Base-by-base conservation (phyloP, 2,329 filamentous ascomycete species). In the Ascocoryne sarcoides region DNA sequence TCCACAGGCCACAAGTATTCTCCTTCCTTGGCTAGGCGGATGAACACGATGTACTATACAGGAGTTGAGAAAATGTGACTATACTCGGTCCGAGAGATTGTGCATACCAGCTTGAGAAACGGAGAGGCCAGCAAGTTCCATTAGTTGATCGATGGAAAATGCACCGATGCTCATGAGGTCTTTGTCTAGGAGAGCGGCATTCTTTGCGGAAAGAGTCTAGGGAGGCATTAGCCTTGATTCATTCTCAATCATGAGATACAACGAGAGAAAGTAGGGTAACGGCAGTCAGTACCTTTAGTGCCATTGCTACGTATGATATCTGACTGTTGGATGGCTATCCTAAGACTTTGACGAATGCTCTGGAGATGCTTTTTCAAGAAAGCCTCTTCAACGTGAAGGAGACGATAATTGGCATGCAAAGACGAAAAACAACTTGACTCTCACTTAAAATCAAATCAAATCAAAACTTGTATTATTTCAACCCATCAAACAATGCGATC, bases 141-240 rank as follows among this genome's bases (percentile, higher is more conserved):
- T 96, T 36, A 98, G 70, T 64, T 98, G 92, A 59, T 96, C 92
- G 40, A 98, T 75, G 9, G 87, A 94, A 65, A 95, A 98, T 7
- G 84, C 88, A 1, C 80, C 77, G 9, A 76, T 75, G 58, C 78
- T 84, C 89, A 98, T 96, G 47, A 98, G 79, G 60, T 98, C 90
- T 62, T 85, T 81, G 60, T 98, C 92, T 14, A 98, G 75, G 35
- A 86, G 84, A 0, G 85, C 82, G 0, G 92, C 92, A 49, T 87
- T 85, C 64, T 92, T 88, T 31, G 90, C 82, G 8, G 82, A 82
- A 18, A 98, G 74, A 18, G 88, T 94, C 87, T 93, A 20, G 19
- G 7, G n/a, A n/a, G n/a, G n/a, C n/a, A n/a, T n/a, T n/a, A n/a
- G n/a, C n/a, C n/a, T n/a, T 14, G 12, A n/a, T n/a, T n/a, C n/a